phyloP scores from a whole-genome alignment of 2,329 filamentous ascomycete genomes.

The Metarhizium sp. region DNA sequence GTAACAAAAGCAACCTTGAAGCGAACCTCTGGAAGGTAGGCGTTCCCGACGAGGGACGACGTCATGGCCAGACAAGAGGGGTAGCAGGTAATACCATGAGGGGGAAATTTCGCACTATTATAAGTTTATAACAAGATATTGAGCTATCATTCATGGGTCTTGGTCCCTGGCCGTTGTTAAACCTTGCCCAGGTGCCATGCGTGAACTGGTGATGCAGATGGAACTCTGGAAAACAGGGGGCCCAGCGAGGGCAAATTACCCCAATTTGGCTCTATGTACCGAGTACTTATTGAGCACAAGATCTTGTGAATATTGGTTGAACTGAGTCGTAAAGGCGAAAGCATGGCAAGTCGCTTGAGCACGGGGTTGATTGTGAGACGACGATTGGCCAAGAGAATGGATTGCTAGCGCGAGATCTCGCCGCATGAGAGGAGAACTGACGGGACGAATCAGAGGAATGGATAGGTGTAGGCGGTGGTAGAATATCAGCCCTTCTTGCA shows the following conservation, averaged over 20 bases:
- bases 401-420: background rate
- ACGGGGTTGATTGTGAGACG: slow-evolving; percentile 19
- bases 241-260: background rate
- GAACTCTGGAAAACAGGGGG: background rate
- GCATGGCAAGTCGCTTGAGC: slow-evolving; percentile 10
- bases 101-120: no score
- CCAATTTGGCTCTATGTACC: background rate
- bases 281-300: background rate
- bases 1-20: no score
- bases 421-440: background rate
- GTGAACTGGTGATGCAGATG: background rate
- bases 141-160: no score
- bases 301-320: background rate
- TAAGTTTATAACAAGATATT: no score
- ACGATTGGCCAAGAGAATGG: slow-evolving; percentile 18
- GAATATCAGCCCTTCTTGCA: background rate
- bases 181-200: background rate
- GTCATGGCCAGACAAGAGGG: no score
- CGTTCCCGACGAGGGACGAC: no score
- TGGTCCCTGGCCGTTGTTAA: background rate
- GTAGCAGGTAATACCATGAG: no score
- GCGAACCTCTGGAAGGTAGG: no score
- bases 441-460: background rate
- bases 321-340: background rate
- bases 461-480: background rate